These are phyloP conservation scores for Aphanomyces cochlioides DNA, from an alignment of 352 stramenopile species.

Conservation along the genomic window DNA sequence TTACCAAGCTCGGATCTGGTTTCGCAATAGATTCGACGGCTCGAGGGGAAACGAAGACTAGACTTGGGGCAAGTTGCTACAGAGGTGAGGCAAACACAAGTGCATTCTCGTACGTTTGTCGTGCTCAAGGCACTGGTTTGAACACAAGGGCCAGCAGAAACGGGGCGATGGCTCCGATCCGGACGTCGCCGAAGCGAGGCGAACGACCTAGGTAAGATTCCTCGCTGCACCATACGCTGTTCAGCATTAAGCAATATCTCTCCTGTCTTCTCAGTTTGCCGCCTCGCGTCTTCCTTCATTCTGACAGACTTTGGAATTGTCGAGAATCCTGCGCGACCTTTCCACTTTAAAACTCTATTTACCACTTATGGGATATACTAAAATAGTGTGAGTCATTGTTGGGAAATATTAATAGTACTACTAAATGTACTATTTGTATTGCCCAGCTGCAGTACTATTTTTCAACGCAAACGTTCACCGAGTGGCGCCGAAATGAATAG, in stretches of 20 bases:
- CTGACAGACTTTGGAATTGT: too few relatives aligned
- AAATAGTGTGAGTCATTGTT: too few relatives aligned
- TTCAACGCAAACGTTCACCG: too few relatives aligned
- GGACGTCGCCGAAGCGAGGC: neutral
- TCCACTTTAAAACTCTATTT: neutral
- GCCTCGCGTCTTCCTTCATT: slow-evolving; percentile 4
- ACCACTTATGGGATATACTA: too few relatives aligned
- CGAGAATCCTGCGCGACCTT: neutral
- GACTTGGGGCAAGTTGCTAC: neutral
- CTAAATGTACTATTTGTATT: too few relatives aligned
- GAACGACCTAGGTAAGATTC: slow-evolving; percentile 2
- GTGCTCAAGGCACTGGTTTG: neutral
- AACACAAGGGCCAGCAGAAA: slow-evolving; percentile 10
- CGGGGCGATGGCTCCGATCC: slow-evolving; percentile 4
- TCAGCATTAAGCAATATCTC: neutral
- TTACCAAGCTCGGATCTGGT: neutral
- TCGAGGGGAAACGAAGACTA: neutral
- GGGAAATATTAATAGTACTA: too few relatives aligned
- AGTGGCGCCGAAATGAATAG: too few relatives aligned
- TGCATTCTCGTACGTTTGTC: neutral
- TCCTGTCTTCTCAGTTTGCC: neutral
- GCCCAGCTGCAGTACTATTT: too few relatives aligned
- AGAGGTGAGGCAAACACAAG: neutral
- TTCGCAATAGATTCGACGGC: neutral
- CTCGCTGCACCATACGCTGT: slow-evolving; percentile 6